These are phyloP conservation scores for Populus trichocarpa DNA, from an alignment of 441 rosid genomes.

Conservation along the genomic window DNA sequence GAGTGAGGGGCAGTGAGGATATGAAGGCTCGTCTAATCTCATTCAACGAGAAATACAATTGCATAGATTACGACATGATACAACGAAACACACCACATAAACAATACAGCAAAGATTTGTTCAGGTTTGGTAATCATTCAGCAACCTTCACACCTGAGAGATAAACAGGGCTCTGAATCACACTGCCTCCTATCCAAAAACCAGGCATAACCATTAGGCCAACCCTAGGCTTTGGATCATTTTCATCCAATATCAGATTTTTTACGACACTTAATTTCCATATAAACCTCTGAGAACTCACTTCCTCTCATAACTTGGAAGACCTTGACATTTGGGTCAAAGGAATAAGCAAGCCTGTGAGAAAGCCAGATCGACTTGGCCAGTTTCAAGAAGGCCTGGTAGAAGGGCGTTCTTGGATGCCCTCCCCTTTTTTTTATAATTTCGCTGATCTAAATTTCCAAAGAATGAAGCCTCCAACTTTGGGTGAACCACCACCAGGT, in stretches of 20 bases:
- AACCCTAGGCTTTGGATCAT: conserved; percentile 55
- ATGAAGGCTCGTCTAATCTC: conserved; percentile 17
- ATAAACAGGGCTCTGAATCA: conserved; percentile 81
- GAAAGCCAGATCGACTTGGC: conserved; percentile 88
- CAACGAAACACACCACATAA: conserved; percentile 18
- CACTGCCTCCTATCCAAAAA: conserved; percentile 70
- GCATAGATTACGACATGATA: conserved; percentile 20
- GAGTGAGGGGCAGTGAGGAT: background rate
- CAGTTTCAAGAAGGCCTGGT: conserved; percentile 78
- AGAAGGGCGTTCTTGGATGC: conserved; percentile 93
- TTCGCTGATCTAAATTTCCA: conserved; percentile 84
- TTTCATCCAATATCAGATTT: conserved; percentile 56
- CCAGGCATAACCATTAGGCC: conserved; percentile 97
- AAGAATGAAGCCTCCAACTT: conserved; percentile 99
- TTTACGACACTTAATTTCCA: conserved; percentile 73
- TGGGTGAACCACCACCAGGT: conserved; percentile 71
- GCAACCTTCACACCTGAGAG: conserved; percentile 76
- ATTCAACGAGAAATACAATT: conserved; percentile 15
- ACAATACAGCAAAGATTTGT: conserved; percentile 7
- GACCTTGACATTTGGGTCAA: conserved; percentile 71
- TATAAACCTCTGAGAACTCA: conserved; percentile 78
- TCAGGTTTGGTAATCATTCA: conserved; percentile 34
- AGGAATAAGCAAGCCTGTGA: conserved; percentile 85
- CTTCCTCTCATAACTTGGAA: conserved; percentile 80
- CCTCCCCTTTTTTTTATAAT: conserved; percentile 74